phyloP scores from a whole-genome alignment of 192 early-diverging fungal genomes.

The Podila horticola region DNA sequence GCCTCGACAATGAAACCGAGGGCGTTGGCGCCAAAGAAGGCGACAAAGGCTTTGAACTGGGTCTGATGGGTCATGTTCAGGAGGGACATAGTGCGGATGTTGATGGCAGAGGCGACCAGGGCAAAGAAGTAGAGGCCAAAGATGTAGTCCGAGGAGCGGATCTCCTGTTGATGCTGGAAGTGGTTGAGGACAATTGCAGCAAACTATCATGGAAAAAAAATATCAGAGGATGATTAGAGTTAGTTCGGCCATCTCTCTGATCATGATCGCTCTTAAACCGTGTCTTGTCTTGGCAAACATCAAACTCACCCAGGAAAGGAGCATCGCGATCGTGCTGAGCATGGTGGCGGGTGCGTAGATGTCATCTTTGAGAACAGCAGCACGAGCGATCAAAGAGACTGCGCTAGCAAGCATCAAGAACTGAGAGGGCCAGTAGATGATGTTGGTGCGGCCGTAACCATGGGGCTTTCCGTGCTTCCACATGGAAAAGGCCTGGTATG shows the following conservation, averaged over 20 bases:
- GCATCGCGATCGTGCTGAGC: constrained; percentile 16
- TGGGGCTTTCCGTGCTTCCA: constrained; percentile 23
- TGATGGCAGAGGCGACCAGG: constrained; percentile 30
- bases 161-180: constrained; percentile 23
- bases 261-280: not conserved
- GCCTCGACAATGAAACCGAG: constrained; percentile 34
- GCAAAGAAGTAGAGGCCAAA: constrained; percentile 34
- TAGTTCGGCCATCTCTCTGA: not conserved
- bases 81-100: constrained; percentile 42
- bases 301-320: constrained; percentile 2
- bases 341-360: constrained; percentile 31
- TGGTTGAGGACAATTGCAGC: constrained; percentile 10
- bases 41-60: constrained; percentile 32
- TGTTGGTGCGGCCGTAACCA: constrained; percentile 22
- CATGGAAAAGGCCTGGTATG: constrained; percentile 5
- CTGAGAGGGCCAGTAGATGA: constrained; percentile 46
- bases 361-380: constrained; percentile 10
- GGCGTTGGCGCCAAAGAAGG: constrained; percentile 28
- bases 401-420: constrained; percentile 30
- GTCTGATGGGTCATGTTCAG: constrained; percentile 1
- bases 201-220: not conserved
- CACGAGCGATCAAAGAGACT: constrained; percentile 25
- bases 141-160: constrained; percentile 29
- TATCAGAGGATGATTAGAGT: not conserved
- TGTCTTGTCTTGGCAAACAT: not conserved